Percentiles rank a stretch among this genome's conserved stretches.
Evolutionary conservation across 331 rosid genomes (phyloP).

Genomic region (Stylosanthes scabra): DNA sequence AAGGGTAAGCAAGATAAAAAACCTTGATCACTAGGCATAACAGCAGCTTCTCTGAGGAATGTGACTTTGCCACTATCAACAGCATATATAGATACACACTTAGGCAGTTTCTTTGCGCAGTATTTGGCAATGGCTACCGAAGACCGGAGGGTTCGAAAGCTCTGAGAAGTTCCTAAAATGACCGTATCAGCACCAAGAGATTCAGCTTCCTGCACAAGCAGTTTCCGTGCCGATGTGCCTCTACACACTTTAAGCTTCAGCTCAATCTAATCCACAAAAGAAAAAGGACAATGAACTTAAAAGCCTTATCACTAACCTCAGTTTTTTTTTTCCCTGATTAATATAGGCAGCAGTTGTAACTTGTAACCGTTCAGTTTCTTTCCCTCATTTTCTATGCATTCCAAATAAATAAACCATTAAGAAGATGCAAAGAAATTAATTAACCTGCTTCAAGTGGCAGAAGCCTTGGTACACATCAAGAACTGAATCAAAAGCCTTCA

Average conservation of each 20-base stretch:
- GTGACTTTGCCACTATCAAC: constrained; percentile 78
- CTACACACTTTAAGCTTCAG: constrained; percentile 79
- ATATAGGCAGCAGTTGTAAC: background rate
- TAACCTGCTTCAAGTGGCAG: constrained; percentile 83
- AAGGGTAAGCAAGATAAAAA: background rate
- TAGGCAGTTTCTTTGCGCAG: constrained; percentile 74
- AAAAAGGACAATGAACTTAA: background rate
- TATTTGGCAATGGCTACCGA: constrained; percentile 69
- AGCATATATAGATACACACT: constrained; percentile 62
- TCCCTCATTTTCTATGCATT: constrained; percentile 34
- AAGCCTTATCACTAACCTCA: background rate
- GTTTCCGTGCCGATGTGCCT: constrained; percentile 65
- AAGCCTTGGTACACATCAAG: constrained; percentile 87
- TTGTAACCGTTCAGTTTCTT: constrained; percentile 32
- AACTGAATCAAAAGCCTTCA: constrained; percentile 80
- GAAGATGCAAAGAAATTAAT: background rate
- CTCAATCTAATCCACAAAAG: constrained; percentile 59
- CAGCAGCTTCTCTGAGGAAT: constrained; percentile 64
- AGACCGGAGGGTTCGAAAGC: constrained; percentile 62
- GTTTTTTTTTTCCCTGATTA: background rate
- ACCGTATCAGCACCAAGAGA: constrained; percentile 58
- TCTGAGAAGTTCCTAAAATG: constrained; percentile 70
- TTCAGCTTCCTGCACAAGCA: constrained; percentile 66
- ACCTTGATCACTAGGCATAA: constrained; percentile 49
- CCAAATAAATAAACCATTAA: constrained; percentile 30